These are phyloP conservation scores for Monosporascus sp. DNA, from an alignment of 2,329 filamentous ascomycete genomes.

Conservation along the genomic window DNA sequence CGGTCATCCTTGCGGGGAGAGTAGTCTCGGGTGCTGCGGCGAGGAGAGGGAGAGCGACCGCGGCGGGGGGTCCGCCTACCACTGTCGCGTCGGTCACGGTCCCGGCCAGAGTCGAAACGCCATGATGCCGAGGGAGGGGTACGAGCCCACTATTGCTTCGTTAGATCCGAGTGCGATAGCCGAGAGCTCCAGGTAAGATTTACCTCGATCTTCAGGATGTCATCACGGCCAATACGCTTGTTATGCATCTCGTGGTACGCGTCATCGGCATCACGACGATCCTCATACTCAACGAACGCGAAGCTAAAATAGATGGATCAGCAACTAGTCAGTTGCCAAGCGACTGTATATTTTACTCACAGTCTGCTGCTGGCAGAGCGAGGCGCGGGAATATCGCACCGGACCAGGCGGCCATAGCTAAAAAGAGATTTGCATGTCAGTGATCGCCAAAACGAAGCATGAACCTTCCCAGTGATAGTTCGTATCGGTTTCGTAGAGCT, in stretches of 20 bases:
- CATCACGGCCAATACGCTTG: conserved; percentile 94
- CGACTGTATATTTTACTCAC: conserved; percentile 56
- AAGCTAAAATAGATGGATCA: conserved; percentile 51
- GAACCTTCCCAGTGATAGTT: conserved; percentile 24
- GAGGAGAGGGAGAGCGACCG: conserved; percentile 72
- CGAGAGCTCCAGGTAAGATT: conserved; percentile 19
- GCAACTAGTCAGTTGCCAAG: background rate
- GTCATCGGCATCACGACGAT: conserved; percentile 95
- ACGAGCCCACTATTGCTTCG: conserved; percentile 76
- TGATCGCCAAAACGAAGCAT: conserved; percentile 26
- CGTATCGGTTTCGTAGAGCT: conserved; percentile 26
- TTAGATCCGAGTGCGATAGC: conserved; percentile 9
- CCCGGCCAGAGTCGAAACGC: conserved; percentile 91
- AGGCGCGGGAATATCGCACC: conserved; percentile 95
- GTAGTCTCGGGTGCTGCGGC: conserved; percentile 71
- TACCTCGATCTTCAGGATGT: conserved; percentile 96
- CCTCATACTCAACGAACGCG: conserved; percentile 98
- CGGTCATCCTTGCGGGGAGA: conserved; percentile 88
- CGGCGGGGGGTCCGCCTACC: conserved; percentile 59
- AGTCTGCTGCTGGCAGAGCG: conserved; percentile 90
- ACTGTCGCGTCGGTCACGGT: conserved; percentile 58
- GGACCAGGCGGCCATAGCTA: conserved; percentile 95
- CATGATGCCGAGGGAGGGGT: conserved; percentile 97
- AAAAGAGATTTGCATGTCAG: conserved; percentile 34
- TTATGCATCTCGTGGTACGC: conserved; percentile 99